Base-by-base conservation (phyloP, 2,329 filamentous ascomycete species). In the Apiospora malaysiana region DNA sequence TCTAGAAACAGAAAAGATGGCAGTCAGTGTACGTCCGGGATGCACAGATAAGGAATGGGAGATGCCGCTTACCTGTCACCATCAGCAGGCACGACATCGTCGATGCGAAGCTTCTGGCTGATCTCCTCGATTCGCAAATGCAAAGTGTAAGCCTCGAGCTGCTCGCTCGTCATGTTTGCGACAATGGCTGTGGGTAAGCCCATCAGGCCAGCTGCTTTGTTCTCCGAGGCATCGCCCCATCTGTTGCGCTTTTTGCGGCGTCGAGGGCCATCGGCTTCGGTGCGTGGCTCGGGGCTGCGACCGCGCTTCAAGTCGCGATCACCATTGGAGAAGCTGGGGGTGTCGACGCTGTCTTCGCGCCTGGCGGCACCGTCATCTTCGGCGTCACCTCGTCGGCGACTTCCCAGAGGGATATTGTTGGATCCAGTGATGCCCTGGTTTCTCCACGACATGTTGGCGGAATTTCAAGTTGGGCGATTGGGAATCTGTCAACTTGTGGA, bases 121-220 rank as follows among this genome's bases (percentile, higher is more conserved):
- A 99, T 99, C 84, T 99, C 96, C 83, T 99, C 95, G 79, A 99
- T 98, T 79, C 96, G 94, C 79, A 99, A 86, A 84, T 99, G 95
- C 76, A 98, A 87, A 27, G 95, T 96, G 82, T 99, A 99, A 25
- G 96, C 96, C 82, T 99, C 96, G 70, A 98, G 90, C 87, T 99
- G 96, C 84, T 99, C 96, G 80, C 92, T 95, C 70, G 96, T 99
- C 94, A 99, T 99, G 84, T 95, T 95, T 74, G 95, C 94, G 83
- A 95, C 91, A 82, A 99, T 98, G 79, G 95, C 94, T 21, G 96
- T 99, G 40, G 96, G 94, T 76, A 99, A 88, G 71, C 96, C 96
- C 95, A 99, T 98, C 73, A 99, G 88, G 75, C 96, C 96, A 71
- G 96, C 96, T 72, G 96, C 96, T 88, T 99, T 99, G 86, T 99